Evolutionary conservation across 2,329 filamentous ascomycete species (phyloP).

Genomic region (Metarhizium rileyi): DNA sequence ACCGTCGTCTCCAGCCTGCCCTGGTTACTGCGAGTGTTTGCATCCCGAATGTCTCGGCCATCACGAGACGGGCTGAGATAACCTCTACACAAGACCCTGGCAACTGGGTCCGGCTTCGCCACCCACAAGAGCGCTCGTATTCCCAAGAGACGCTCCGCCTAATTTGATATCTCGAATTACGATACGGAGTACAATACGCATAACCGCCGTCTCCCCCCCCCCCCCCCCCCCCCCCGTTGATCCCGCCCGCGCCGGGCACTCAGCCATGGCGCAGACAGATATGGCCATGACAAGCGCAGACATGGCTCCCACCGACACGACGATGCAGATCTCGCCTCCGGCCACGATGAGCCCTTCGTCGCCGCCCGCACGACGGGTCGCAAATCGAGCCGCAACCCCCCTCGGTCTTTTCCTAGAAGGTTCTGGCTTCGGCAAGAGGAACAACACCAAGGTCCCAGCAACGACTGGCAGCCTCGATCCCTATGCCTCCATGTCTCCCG

Average conservation of each 20-base stretch:
- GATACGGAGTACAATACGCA: not conserved
- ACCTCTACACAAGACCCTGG: conserved; percentile 1
- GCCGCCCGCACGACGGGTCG: conserved; percentile 7
- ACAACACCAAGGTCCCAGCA: not conserved
- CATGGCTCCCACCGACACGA: not conserved
- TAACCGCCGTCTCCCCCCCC: too few species aligned
- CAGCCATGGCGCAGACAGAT: not conserved
- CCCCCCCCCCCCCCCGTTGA: not conserved
- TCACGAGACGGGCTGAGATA: conserved; percentile 12
- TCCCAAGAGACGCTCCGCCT: not conserved
- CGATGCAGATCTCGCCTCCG: conserved; percentile 4
- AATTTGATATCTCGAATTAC: not conserved
- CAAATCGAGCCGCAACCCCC: conserved; percentile 12
- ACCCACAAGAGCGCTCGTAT: not conserved
- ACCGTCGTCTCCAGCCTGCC: not conserved
- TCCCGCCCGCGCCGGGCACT: not conserved
- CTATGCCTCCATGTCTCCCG: conserved; percentile 9
- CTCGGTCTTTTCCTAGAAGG: conserved; percentile 10
- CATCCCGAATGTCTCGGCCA: conserved; percentile 11
- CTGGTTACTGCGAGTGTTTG: conserved; percentile 6
- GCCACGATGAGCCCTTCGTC: conserved; percentile 5
- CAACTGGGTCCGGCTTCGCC: conserved; percentile 1
- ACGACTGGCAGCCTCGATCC: not conserved
- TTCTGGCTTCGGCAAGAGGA: not conserved
- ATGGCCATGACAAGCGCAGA: conserved; percentile 1